Evolutionary conservation across 345 rosid species (phyloP).

Genomic region (Moringa oleifera): DNA sequence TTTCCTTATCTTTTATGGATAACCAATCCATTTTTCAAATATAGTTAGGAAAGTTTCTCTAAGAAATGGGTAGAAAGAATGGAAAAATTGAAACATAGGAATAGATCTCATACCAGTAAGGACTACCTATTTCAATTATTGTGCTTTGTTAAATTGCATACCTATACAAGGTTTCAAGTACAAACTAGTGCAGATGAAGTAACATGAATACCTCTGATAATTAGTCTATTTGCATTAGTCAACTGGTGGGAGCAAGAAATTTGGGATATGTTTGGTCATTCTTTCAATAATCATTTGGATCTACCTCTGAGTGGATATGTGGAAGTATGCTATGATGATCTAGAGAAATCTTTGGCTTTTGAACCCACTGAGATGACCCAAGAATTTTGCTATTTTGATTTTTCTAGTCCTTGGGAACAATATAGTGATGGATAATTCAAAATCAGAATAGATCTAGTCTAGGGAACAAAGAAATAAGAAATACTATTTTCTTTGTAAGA

Average conservation of each 20-base stretch:
- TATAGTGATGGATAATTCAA: background rate
- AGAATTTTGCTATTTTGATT: too few species aligned
- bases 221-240: slow-evolving; percentile 9
- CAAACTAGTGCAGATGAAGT: slow-evolving; percentile 10
- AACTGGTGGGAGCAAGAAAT: slow-evolving; percentile 6
- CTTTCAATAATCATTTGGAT: background rate
- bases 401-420: background rate
- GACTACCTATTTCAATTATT: too few species aligned
- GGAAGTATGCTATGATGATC: too few species aligned
- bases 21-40: too few species aligned
- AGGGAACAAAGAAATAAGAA: background rate
- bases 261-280: background rate
- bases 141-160: background rate
- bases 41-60: too few species aligned
- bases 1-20: too few species aligned
- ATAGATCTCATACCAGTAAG: too few species aligned
- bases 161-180: slow-evolving; percentile 1
- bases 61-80: too few species aligned
- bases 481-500: background rate
- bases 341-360: too few species aligned
- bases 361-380: too few species aligned
- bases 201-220: slow-evolving; percentile 4
- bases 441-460: background rate
- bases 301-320: too few species aligned
- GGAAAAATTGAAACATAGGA: too few species aligned